These are phyloP conservation scores for Ulota crispa DNA, from an alignment of 225 moss, liverwort and hornwort genomes.

Conservation along the genomic window DNA sequence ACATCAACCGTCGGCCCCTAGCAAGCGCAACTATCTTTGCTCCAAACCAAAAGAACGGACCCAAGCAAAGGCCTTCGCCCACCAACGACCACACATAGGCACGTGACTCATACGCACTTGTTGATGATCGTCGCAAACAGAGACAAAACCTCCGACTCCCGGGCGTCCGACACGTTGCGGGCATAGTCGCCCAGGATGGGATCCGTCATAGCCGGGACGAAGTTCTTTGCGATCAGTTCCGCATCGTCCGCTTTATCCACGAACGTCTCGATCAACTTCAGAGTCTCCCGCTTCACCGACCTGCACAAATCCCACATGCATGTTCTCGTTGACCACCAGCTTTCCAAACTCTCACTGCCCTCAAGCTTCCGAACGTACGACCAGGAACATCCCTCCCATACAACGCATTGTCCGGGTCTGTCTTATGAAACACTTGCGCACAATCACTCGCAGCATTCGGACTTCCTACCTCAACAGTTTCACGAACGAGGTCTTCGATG, in stretches of 20 bases:
- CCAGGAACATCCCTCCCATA: too few relatives aligned
- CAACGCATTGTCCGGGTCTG: not conserved
- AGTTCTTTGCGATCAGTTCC: slow-evolving; percentile 94
- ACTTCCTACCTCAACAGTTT: slow-evolving; percentile 71
- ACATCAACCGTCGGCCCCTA: not conserved
- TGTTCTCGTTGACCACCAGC: accelerated
- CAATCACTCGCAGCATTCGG: not conserved
- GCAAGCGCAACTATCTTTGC: not conserved
- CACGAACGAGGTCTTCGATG: slow-evolving; percentile 86
- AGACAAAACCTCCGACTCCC: slow-evolving; percentile 97
- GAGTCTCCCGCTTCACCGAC: slow-evolving; percentile 91
- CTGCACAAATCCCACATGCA: slow-evolving; percentile 19
- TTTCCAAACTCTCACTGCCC: not conserved
- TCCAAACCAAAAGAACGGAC: not conserved
- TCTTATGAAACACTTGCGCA: too few relatives aligned
- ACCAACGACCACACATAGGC: not conserved
- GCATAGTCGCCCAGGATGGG: slow-evolving; percentile 96
- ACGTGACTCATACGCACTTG: slow-evolving; percentile 54
- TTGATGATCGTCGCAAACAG: slow-evolving; percentile 96
- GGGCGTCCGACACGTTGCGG: slow-evolving; percentile 90
- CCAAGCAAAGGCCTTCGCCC: not conserved
- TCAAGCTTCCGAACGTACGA: accelerated
- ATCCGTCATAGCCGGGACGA: slow-evolving; percentile 97
- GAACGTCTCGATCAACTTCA: slow-evolving; percentile 92
- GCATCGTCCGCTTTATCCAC: slow-evolving; percentile 97